Evolutionary conservation across 495 filamentous ascomycete species (phyloP).

Genomic region (Melanomma pulvis-pyrius): DNA sequence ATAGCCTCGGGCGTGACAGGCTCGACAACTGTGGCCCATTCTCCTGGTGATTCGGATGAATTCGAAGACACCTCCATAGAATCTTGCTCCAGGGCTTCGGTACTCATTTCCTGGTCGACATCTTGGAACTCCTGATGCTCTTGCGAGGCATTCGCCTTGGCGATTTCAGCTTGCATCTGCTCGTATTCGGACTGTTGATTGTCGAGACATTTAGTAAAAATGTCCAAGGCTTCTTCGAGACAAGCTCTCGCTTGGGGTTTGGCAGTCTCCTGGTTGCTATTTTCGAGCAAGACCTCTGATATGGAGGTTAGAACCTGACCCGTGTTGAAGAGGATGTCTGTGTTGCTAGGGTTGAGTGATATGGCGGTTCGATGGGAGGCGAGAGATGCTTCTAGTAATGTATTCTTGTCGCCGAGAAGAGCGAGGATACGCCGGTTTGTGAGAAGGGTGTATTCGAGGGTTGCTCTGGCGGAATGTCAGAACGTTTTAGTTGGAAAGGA

Average conservation of each 20-base stretch:
- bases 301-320: conserved; percentile 68
- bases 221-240: conserved; percentile 63
- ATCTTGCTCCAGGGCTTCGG: conserved; percentile 29
- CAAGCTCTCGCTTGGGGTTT: conserved; percentile 45
- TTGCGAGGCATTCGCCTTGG: conserved; percentile 41
- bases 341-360: conserved; percentile 60
- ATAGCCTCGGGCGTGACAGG: conserved; percentile 64
- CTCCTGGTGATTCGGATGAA: conserved; percentile 50
- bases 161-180: conserved; percentile 54
- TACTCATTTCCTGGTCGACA: conserved; percentile 20
- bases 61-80: conserved; percentile 38
- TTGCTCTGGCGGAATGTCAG: no score
- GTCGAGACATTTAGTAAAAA: conserved; percentile 64
- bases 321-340: conserved; percentile 70
- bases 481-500: neutral
- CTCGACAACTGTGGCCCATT: conserved; percentile 64
- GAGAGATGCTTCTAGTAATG: conserved; percentile 59
- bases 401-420: conserved; percentile 55
- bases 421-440: conserved; percentile 60
- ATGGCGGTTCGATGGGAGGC: conserved; percentile 65
- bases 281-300: conserved; percentile 60
- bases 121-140: conserved; percentile 34
- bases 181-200: conserved; percentile 60
- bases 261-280: conserved; percentile 48
- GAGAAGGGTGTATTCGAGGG: conserved; percentile 66